phyloP scores from a whole-genome alignment of 2,329 filamentous ascomycete species.

The Xylaria sp. region DNA sequence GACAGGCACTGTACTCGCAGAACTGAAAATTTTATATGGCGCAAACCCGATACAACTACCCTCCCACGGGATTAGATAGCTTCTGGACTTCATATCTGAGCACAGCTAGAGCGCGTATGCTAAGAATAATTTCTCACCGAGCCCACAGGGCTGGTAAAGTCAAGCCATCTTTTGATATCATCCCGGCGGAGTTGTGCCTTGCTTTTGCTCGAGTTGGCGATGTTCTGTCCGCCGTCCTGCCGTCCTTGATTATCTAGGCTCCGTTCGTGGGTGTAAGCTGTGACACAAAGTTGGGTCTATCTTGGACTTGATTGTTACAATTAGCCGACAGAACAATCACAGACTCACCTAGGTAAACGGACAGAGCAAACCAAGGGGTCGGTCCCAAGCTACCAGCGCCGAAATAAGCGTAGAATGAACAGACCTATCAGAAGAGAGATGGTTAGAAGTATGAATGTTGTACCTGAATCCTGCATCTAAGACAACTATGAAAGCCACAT shows the following conservation, averaged over 20 bases:
- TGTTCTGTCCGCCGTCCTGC: not conserved
- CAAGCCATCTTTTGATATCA: conserved; percentile 4
- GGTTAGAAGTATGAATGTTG: conserved; percentile 17
- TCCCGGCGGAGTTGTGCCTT: conserved; percentile 1
- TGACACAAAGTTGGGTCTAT: conserved; percentile 5
- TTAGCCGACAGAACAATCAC: conserved; percentile 7
- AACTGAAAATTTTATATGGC: not conserved
- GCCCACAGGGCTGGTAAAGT: conserved; percentile 25
- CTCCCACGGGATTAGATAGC: not conserved
- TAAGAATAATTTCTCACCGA: conserved; percentile 5
- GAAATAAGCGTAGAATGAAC: not conserved
- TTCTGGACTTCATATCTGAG: not conserved
- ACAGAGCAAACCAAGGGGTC: conserved; percentile 4
- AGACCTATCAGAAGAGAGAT: conserved; percentile 15
- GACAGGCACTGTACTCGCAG: conserved; percentile 1
- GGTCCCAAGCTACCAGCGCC: not conserved
- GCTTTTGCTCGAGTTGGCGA: not conserved
- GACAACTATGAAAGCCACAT: conserved; percentile 34
- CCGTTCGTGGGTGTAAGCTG: not conserved
- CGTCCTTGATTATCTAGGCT: not conserved
- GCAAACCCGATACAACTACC: conserved; percentile 14
- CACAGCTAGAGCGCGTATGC: not conserved
- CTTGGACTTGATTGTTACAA: conserved; percentile 5
- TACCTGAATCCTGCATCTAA: conserved; percentile 29
- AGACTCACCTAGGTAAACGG: conserved; percentile 9